A percentile compares a stretch with the other conserved stretches of the same genome.
phyloP scores from a whole-genome alignment of 2,329 filamentous ascomycete species.

The Verticillium dahliae region DNA sequence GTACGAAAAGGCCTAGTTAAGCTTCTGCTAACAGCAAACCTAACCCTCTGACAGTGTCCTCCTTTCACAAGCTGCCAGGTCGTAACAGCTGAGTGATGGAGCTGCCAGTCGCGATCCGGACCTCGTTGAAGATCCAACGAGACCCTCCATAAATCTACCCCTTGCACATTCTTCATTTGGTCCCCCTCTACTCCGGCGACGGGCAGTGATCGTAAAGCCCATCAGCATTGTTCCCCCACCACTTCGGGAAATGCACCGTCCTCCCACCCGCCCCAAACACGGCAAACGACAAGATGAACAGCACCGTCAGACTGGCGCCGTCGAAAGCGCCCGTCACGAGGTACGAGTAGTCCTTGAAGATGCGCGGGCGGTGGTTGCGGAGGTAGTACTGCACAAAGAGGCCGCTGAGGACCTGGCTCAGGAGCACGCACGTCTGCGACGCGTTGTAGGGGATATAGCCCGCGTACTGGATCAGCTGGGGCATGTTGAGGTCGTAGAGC shows the following conservation, averaged over 20 bases:
- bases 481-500: conserved; percentile 39
- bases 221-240: conserved; percentile 47
- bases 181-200: conserved; percentile 16
- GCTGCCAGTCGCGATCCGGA: too few species aligned
- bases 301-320: conserved; percentile 37
- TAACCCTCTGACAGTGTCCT: too few species aligned
- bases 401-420: conserved; percentile 35
- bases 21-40: too few species aligned
- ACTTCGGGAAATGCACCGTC: conserved; percentile 37
- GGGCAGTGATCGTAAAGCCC: conserved; percentile 44
- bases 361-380: conserved; percentile 41
- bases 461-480: conserved; percentile 47
- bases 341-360: conserved; percentile 49
- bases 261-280: conserved; percentile 45
- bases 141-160: too few species aligned
- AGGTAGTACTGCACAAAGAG: conserved; percentile 46
- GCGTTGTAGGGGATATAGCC: conserved; percentile 49
- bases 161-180: too few species aligned
- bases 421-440: conserved; percentile 48
- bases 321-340: conserved; percentile 46
- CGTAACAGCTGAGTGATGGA: too few species aligned
- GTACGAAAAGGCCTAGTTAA: too few species aligned
- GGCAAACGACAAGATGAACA: conserved; percentile 49
- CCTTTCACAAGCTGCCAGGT: too few species aligned
- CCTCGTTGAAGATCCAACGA: too few species aligned